Base-by-base conservation (phyloP, 768 basidiomycete genomes). In the Lentinula lateritia region DNA sequence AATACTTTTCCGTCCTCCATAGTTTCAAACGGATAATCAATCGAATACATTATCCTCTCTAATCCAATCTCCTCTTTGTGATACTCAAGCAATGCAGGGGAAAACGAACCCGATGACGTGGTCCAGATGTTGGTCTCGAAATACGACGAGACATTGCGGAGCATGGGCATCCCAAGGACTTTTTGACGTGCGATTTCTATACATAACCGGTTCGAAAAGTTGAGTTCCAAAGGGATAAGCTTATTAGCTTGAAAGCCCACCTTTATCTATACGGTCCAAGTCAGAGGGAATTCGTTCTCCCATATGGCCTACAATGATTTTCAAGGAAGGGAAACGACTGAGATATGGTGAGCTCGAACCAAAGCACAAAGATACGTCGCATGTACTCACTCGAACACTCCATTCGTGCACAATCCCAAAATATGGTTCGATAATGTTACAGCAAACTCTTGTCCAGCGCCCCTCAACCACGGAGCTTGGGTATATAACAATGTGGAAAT, bases 271-370 rank as follows among this genome's bases (percentile, higher is more conserved):
- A 20, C 78, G 72, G 58, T 70, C 65, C 0, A 80, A 67, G 60
- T 80, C 78, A 8, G 78, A 80, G 0, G 78, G 72, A 39, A 79
- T 71, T 13, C 78, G 72, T 64, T 80, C 78, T 5, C 78, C 78
- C 41, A 80, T 62, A 66, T 80, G 78, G 1, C 77, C 78, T n/a
- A 79, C 74, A 23, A 80, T 78, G 10, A 78, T 66, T 39, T 75
- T 74, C 35, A 75, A 55, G 8, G 72, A 70, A 0, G 78, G 78
- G 61, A 78, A 79, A 3, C 78, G 77, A 63, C 78, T 80, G 38
- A 23, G 35, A 58, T 12, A 18, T 38, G 5, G 35, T 45, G 32
- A 23, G 8, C 28, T 10, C 34, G 23, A 46, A 6, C 15, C 52
- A 16, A 32, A 6, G 1, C 46, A 6, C 23, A 28, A 28, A 28